Evolutionary conservation across 371 early-diverging fungal genomes (phyloP).

Genomic region (Rhizopus stolonifer): DNA sequence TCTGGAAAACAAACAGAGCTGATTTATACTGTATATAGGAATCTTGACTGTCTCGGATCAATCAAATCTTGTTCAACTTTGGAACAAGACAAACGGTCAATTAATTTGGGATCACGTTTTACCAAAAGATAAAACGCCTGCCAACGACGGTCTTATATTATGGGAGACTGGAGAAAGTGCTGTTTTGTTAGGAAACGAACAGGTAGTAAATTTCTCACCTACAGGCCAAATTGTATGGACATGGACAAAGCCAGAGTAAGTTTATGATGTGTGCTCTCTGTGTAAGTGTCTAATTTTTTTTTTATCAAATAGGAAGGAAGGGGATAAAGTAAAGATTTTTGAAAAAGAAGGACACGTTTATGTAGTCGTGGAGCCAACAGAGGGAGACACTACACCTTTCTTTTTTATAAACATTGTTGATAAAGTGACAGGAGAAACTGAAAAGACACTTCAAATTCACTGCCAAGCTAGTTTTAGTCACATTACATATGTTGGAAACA

Average conservation of each 20-base stretch:
- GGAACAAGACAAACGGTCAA: slow-evolving; percentile 37
- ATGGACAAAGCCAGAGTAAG: slow-evolving; percentile 15
- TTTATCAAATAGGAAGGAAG: slow-evolving; percentile 2
- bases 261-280: no score
- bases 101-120: slow-evolving; percentile 24
- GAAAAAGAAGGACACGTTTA: slow-evolving; percentile 18
- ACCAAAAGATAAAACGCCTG: slow-evolving; percentile 5
- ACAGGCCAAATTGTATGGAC: slow-evolving; percentile 26
- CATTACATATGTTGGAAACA: slow-evolving; percentile 20
- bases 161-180: slow-evolving; percentile 22
- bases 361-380: slow-evolving; percentile 16
- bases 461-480: slow-evolving; percentile 14
- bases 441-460: slow-evolving; percentile 16
- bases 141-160: slow-evolving; percentile 4
- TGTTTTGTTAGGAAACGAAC: slow-evolving; percentile 9
- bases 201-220: slow-evolving; percentile 18
- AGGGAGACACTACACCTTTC: slow-evolving; percentile 4
- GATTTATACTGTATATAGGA: neutral
- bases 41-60: slow-evolving; percentile 44
- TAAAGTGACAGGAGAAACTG: slow-evolving; percentile 16
- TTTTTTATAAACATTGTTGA: slow-evolving; percentile 19
- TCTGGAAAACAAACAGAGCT: no score
- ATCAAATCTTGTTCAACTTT: slow-evolving; percentile 47
- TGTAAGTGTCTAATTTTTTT: no score
- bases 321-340: neutral